Evolutionary conservation across 768 basidiomycete species (phyloP).

Genomic region (Phlebiopsis gigantea): DNA sequence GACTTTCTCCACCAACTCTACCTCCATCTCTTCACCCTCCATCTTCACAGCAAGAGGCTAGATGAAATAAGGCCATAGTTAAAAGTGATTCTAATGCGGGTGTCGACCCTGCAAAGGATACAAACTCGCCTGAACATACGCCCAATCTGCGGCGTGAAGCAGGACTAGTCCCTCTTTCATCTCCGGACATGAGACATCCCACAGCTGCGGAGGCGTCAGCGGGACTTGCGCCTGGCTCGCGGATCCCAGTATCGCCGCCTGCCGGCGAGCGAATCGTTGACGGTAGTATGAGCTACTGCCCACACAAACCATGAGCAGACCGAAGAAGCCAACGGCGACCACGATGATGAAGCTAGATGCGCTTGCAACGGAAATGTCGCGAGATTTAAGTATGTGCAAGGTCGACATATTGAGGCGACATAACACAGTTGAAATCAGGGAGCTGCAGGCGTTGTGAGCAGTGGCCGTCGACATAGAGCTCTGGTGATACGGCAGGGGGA

Average conservation of each 20-base stretch:
- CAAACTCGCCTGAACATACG: not conserved
- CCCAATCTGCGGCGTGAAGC: not conserved
- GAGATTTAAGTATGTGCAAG: not conserved
- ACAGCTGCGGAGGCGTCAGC: not conserved
- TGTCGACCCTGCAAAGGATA: not conserved
- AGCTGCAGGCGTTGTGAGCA: not conserved
- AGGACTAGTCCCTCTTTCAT: not conserved
- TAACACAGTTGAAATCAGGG: not conserved
- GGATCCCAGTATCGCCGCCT: not conserved
- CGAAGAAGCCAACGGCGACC: slow-evolving; percentile 7
- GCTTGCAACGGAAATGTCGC: slow-evolving; percentile 7
- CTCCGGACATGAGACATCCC: not conserved
- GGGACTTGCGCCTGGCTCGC: not conserved
- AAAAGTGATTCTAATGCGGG: not conserved
- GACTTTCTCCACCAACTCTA: not conserved
- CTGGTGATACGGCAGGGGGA: not conserved
- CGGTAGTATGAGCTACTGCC: slow-evolving; percentile 5
- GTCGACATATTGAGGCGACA: not conserved
- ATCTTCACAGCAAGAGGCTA: slow-evolving; percentile 7
- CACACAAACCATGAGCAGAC: slow-evolving; percentile 4
- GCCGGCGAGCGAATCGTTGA: not conserved
- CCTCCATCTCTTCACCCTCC: not conserved
- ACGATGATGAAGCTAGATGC: slow-evolving; percentile 12
- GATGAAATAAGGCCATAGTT: not conserved
- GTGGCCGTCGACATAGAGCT: not conserved